Conservation (phyloP, 345 rosid species). For the Pistacia atlantica region DNA sequence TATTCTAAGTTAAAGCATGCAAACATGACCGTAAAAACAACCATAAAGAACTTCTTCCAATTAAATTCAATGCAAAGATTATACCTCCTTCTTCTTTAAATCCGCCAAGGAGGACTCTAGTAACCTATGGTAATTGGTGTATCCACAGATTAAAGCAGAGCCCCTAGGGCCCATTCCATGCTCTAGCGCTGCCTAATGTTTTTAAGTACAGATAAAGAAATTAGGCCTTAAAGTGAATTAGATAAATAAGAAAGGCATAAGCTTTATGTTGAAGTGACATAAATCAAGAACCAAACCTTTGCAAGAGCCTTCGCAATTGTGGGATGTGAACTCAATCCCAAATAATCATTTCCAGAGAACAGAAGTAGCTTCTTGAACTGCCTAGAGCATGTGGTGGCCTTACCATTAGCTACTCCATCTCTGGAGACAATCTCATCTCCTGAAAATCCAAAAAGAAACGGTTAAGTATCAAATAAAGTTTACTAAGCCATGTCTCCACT, state of each 20-base stretch:
- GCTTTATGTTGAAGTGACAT: conserved; percentile 2
- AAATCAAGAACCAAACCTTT: conserved; percentile 46
- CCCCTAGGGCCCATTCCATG: conserved; percentile 99
- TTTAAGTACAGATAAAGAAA: conserved; percentile 12
- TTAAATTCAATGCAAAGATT: conserved; percentile 1
- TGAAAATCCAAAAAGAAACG: conserved; percentile 22
- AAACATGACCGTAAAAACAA: background rate
- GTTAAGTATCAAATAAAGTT: background rate
- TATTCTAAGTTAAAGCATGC: background rate
- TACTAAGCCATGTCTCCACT: background rate
- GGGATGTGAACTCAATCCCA: conserved; percentile 94
- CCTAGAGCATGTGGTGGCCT: conserved; percentile 11
- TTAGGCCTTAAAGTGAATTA: background rate
- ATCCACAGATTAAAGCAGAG: conserved; percentile 92
- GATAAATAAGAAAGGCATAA: conserved; percentile 1
- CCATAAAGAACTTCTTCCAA: conserved; percentile 1
- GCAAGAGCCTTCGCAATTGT: conserved; percentile 76
- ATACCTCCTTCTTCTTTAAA: conserved; percentile 90
- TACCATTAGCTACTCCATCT: conserved; percentile 33
- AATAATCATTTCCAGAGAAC: conserved; percentile 96
- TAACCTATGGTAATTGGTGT: conserved; percentile 79
- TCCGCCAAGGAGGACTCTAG: conserved; percentile 85
- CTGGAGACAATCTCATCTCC: conserved; percentile 57
- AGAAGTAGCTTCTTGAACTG: conserved; percentile 66
- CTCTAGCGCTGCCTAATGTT: conserved; percentile 70